These are phyloP conservation scores for Euphrasia arctica DNA, from an alignment of 305 asterid genomes.

Conservation along the genomic window DNA sequence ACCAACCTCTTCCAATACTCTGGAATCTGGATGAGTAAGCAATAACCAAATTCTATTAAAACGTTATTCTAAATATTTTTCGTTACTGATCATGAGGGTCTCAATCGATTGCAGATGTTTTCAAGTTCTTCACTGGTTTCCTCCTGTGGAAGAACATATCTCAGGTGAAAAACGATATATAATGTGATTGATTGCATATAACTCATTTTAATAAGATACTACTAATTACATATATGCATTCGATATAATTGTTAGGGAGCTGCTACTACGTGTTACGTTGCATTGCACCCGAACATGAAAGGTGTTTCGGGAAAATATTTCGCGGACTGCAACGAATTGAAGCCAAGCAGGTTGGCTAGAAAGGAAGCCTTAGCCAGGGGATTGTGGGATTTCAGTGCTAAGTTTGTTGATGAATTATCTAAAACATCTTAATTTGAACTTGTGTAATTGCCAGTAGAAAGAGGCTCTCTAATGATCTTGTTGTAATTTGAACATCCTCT, in stretches of 20 bases:
- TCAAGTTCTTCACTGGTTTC: slow-evolving; percentile 44
- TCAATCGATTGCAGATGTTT: slow-evolving; percentile 33
- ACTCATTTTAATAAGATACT: background rate
- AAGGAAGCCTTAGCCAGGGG: slow-evolving; percentile 47
- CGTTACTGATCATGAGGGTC: slow-evolving; percentile 1
- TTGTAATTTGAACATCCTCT: too few species aligned
- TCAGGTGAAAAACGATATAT: slow-evolving; percentile 44
- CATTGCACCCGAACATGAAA: slow-evolving; percentile 63
- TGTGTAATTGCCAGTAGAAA: too few species aligned
- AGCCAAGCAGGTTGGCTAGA: slow-evolving; percentile 42
- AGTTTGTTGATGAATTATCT: slow-evolving; percentile 47
- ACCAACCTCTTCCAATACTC: slow-evolving; percentile 67
- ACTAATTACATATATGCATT: background rate
- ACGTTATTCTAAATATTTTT: background rate
- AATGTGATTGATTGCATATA: too few species aligned
- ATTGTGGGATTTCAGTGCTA: slow-evolving; percentile 81
- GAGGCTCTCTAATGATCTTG: too few species aligned
- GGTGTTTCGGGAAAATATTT: slow-evolving; percentile 77
- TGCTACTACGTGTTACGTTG: slow-evolving; percentile 84
- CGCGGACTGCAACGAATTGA: slow-evolving; percentile 62
- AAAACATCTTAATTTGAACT: background rate
- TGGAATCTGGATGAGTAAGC: slow-evolving; percentile 48
- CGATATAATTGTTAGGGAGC: slow-evolving; percentile 57
- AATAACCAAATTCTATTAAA: background rate
- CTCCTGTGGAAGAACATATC: slow-evolving; percentile 75